phyloP scores from a whole-genome alignment of 352 stramenopile species.

The Phytophthora sansomeana region DNA sequence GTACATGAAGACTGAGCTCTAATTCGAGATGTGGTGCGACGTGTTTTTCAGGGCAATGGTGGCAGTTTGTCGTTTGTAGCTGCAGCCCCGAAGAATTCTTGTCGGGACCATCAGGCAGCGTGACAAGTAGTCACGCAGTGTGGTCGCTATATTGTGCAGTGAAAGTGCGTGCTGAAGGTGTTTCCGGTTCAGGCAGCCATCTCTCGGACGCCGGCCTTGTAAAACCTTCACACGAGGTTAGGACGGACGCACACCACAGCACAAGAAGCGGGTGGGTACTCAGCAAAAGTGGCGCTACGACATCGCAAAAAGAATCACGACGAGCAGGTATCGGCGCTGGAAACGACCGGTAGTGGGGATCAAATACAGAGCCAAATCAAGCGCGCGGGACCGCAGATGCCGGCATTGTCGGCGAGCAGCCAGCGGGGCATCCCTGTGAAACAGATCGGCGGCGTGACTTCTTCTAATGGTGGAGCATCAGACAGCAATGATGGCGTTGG shows the following conservation, averaged over 20 bases:
- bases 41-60: conserved; percentile 28
- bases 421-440: conserved; percentile 41
- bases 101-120: conserved; percentile 10
- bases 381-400: conserved; percentile 42
- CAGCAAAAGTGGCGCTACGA: conserved; percentile 52
- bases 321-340: conserved; percentile 43
- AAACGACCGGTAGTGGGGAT: conserved; percentile 38
- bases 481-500: conserved; percentile 32
- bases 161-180: conserved; percentile 16
- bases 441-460: conserved; percentile 19
- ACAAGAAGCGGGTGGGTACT: conserved; percentile 10
- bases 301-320: conserved; percentile 52
- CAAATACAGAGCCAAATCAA: conserved; percentile 31
- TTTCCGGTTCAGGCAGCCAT: conserved; percentile 7
- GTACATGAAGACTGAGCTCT: conserved; percentile 29
- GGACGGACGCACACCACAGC: conserved; percentile 16
- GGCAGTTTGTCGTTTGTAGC: conserved; percentile 35
- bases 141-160: conserved; percentile 2
- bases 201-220: conserved; percentile 6
- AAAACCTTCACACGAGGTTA: conserved; percentile 2
- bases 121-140: conserved; percentile 4
- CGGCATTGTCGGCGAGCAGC: conserved; percentile 36
- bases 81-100: conserved; percentile 26
- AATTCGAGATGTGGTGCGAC: conserved; percentile 43
- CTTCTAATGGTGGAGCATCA: conserved; percentile 6